Evolutionary conservation across 2,329 filamentous ascomycete species (phyloP).

Genomic region (Anisogramma anomala): DNA sequence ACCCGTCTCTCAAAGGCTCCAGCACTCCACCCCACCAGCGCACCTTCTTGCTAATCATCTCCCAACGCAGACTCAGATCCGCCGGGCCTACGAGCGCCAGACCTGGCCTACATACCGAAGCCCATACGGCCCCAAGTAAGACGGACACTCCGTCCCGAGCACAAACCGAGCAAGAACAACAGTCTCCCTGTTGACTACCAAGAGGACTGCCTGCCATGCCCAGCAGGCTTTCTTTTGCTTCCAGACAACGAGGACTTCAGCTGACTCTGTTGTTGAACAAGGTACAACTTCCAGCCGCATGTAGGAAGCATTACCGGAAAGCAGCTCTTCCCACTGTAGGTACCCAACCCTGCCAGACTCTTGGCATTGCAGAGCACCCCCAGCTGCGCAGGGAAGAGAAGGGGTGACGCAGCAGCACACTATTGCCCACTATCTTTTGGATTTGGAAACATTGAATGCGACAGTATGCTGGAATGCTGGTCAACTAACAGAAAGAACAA

Average conservation of each 20-base stretch:
- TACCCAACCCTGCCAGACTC: constrained; percentile 10
- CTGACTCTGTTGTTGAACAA: constrained; percentile 21
- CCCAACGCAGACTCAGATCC: constrained; percentile 32
- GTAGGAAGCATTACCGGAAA: constrained; percentile 40
- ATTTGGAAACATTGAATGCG: not conserved
- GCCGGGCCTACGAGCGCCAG: constrained; percentile 27
- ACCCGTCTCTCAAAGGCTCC: no score
- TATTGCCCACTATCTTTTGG: no score
- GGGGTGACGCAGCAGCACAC: not conserved
- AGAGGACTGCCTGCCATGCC: no score
- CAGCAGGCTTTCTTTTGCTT: no score
- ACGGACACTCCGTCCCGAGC: constrained; percentile 17
- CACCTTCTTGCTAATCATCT: constrained; percentile 21
- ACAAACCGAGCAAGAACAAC: no score
- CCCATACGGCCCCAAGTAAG: constrained; percentile 56
- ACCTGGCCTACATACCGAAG: constrained; percentile 41
- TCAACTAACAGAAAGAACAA: constrained; percentile 4
- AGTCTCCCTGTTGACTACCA: no score
- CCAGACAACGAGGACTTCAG: constrained; percentile 20
- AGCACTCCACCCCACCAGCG: no score
- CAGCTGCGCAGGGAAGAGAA: no score
- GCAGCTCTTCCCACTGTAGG: constrained; percentile 41
- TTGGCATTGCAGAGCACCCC: no score
- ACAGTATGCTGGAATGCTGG: no score
- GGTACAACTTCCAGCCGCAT: constrained; percentile 49